Evolutionary conservation across 495 filamentous ascomycete species (phyloP).

Genomic region (Tuber aestivum): DNA sequence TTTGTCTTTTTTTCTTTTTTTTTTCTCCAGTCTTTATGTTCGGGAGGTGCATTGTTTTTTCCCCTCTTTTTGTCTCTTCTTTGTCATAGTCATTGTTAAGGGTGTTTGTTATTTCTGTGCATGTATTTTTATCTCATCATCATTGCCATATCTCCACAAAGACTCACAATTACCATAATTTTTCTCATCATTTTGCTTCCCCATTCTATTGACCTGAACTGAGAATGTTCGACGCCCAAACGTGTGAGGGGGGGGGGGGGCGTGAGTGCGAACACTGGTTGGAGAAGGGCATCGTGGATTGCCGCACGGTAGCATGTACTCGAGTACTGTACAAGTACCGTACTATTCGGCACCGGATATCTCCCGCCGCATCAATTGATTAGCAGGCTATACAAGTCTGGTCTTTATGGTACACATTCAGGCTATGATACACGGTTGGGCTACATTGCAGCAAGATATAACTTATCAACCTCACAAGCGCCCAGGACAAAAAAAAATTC

Average conservation of each 20-base stretch:
- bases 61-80: not conserved
- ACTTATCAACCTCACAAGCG: not conserved
- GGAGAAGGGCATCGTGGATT: not conserved
- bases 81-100: not conserved
- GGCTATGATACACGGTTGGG: not conserved
- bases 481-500: not conserved
- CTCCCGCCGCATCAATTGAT: not conserved
- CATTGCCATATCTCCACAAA: not conserved
- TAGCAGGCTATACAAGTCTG: not conserved
- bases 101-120: not conserved
- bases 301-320: too few relatives aligned
- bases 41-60: not conserved
- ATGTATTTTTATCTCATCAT: not conserved
- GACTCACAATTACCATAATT: not conserved
- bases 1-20: not conserved
- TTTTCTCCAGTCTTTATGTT: not conserved
- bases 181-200: not conserved
- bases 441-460: not conserved
- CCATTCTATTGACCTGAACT: not conserved
- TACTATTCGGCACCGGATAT: not conserved
- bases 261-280: not conserved
- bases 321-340: too few relatives aligned
- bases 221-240: not conserved
- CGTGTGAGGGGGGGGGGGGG: not conserved
- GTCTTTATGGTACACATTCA: not conserved